These are phyloP conservation scores for Ustilago vetiveriae DNA, from an alignment of 1,284 basidiomycete genomes.

Conservation along the genomic window DNA sequence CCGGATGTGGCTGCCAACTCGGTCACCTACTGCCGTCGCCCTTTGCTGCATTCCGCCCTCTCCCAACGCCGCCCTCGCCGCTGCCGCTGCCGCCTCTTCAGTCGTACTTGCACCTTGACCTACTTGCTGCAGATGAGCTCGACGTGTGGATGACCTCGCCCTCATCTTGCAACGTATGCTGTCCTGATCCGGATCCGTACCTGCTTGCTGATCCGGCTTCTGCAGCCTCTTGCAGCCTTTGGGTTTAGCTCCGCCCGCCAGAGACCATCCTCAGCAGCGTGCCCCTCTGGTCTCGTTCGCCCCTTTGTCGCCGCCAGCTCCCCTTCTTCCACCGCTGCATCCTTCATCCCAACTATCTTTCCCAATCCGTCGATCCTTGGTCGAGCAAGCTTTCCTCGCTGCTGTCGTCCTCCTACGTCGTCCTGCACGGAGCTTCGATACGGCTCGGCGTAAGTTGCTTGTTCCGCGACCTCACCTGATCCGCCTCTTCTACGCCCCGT, in stretches of 20 bases:
- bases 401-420: no score
- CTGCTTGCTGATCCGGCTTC: background rate
- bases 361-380: slow-evolving; percentile 28
- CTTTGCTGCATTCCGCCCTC: slow-evolving; percentile 11
- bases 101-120: background rate
- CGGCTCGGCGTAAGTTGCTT: slow-evolving; percentile 36
- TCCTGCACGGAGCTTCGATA: slow-evolving; percentile 13
- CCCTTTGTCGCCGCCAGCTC: slow-evolving; percentile 2
- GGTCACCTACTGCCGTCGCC: slow-evolving; percentile 5
- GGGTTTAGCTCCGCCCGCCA: no score
- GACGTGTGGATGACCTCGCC: slow-evolving; percentile 1
- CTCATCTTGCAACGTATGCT: background rate
- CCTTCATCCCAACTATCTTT: slow-evolving; percentile 1
- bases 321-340: background rate
- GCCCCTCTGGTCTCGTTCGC: background rate
- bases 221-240: no score
- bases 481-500: background rate
- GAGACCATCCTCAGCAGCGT: no score
- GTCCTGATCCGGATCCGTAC: slow-evolving; percentile 17
- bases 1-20: slow-evolving; percentile 37
- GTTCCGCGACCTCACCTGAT: slow-evolving; percentile 7
- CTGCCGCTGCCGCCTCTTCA: slow-evolving; percentile 1
- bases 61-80: background rate
- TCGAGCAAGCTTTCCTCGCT: no score
- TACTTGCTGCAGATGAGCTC: slow-evolving; percentile 5